Percentiles rank a stretch among this genome's conserved stretches.
Evolutionary conservation across 495 filamentous ascomycete genomes (phyloP).

Genomic region (Cercophora newfieldiana): DNA sequence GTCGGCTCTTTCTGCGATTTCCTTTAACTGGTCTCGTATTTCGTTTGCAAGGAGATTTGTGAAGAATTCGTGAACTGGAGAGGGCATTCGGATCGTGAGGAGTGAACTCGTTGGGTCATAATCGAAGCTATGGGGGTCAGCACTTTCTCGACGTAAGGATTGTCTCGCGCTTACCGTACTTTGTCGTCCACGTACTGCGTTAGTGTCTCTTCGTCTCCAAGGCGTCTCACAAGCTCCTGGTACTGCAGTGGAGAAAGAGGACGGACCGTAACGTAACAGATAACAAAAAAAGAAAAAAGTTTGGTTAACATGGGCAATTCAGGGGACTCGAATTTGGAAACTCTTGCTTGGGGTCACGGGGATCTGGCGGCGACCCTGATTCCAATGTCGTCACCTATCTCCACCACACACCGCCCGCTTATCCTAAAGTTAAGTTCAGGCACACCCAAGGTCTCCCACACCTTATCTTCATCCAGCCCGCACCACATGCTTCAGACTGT

Average conservation of each 20-base stretch:
- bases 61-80: slow-evolving; percentile 14
- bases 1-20: background rate
- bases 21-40: slow-evolving; percentile 8
- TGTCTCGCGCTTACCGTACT: slow-evolving; percentile 11
- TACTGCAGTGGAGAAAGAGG: slow-evolving; percentile 9
- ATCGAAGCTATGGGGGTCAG: slow-evolving; percentile 14
- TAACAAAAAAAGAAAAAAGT: too few relatives aligned
- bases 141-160: slow-evolving; percentile 12
- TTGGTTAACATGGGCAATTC: too few relatives aligned
- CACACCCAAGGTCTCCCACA: too few relatives aligned
- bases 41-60: slow-evolving; percentile 3
- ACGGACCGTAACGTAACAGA: too few relatives aligned
- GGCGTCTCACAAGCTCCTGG: slow-evolving; percentile 11
- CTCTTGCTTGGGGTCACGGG: too few relatives aligned
- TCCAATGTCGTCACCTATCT: too few relatives aligned
- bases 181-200: slow-evolving; percentile 14
- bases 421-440: too few relatives aligned
- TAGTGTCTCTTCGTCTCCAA: slow-evolving; percentile 1
- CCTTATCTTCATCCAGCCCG: too few relatives aligned
- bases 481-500: too few relatives aligned
- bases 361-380: too few relatives aligned
- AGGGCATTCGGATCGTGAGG: slow-evolving; percentile 16
- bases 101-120: slow-evolving; percentile 9
- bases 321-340: too few relatives aligned
- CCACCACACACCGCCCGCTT: too few relatives aligned